phyloP scores from a whole-genome alignment of 148 eudicot genomes.

The Chenopodium album region DNA sequence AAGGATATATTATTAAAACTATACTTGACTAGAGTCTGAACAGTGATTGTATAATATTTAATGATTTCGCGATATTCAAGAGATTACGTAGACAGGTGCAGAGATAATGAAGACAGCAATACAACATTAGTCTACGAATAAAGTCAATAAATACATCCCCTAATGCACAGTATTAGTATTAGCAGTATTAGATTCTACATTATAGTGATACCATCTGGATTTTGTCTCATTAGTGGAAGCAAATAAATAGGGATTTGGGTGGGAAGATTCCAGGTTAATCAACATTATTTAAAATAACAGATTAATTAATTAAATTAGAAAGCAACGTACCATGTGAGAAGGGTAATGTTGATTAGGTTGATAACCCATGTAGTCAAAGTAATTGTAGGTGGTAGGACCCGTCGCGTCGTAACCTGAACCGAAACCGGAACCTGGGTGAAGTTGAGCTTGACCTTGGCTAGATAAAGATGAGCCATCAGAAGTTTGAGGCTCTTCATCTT shows the following conservation, averaged over 20 bases:
- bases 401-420: conserved; percentile 15
- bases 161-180: conserved; percentile 11
- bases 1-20: too few relatives aligned
- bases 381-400: conserved; percentile 27
- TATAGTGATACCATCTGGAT: neutral
- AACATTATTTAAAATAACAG: neutral
- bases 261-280: conserved; percentile 18
- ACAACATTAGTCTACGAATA: conserved; percentile 13
- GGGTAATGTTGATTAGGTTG: conserved; percentile 26
- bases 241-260: conserved; percentile 31
- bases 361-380: conserved; percentile 31
- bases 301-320: neutral
- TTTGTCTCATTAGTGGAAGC: conserved; percentile 52
- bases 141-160: conserved; percentile 23
- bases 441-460: conserved; percentile 37
- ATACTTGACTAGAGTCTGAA: too few relatives aligned
- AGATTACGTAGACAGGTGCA: conserved; percentile 19
- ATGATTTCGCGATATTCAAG: conserved; percentile 15
- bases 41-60: neutral
- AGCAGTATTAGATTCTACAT: neutral
- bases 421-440: neutral
- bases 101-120: conserved; percentile 19
- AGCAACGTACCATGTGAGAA: conserved; percentile 43
- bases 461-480: conserved; percentile 49
- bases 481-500: conserved; percentile 27